A percentile compares a stretch with the other conserved stretches of the same genome.
Conservation (phyloP, 169 alveolate species). For the Plasmodium reichenowi region DNA sequence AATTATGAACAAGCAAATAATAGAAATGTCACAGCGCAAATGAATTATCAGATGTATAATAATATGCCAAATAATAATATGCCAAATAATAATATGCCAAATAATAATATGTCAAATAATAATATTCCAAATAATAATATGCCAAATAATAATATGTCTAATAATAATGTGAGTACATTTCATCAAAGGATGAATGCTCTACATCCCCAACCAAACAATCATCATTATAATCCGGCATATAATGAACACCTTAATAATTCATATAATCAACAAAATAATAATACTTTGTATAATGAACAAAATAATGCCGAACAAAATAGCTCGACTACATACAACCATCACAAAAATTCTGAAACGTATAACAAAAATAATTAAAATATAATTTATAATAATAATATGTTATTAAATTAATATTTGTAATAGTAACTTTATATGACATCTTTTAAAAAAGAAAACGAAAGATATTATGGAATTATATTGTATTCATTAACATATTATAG, state of each 20-base stretch:
- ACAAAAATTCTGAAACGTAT: background rate
- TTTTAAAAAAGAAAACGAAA: too few relatives aligned
- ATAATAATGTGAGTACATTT: background rate
- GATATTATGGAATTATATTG: too few relatives aligned
- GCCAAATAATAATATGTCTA: background rate
- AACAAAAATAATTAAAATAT: background rate
- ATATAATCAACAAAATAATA: constrained; percentile 4
- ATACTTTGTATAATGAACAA: background rate
- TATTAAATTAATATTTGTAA: too few relatives aligned
- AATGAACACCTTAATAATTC: constrained; percentile 30
- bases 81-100: background rate
- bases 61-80: background rate
- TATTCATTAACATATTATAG: too few relatives aligned
- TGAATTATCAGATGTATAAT: background rate
- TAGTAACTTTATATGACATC: too few relatives aligned
- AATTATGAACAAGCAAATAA: constrained; percentile 25
- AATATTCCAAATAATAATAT: constrained; percentile 2
- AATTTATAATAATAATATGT: too few relatives aligned
- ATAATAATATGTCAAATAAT: background rate
- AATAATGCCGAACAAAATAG: constrained; percentile 1
- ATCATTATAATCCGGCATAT: constrained; percentile 55
- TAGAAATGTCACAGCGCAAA: constrained; percentile 26
- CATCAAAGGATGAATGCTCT: constrained; percentile 14
- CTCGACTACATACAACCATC: background rate
- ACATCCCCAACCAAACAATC: constrained; percentile 44